phyloP scores from a whole-genome alignment of 2,329 filamentous ascomycete genomes.

The Neocatenulostroma microsporum region DNA sequence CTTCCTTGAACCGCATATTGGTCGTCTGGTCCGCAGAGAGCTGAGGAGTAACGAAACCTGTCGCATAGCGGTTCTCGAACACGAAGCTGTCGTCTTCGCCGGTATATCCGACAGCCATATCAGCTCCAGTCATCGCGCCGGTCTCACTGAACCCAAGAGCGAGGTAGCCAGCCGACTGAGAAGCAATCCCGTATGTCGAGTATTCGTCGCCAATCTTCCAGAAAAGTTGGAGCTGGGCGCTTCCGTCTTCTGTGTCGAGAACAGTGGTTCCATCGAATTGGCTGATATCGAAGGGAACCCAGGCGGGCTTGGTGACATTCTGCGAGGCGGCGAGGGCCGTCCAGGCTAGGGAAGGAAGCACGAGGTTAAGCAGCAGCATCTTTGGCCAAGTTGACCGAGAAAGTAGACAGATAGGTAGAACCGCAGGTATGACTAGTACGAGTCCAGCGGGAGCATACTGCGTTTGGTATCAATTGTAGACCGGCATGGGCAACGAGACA shows the following conservation, averaged over 20 bases:
- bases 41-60: constrained; percentile 13
- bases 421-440: too few relatives aligned
- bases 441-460: too few relatives aligned
- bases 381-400: too few relatives aligned
- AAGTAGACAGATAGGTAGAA: too few relatives aligned
- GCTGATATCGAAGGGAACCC: constrained; percentile 13
- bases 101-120: constrained; percentile 14
- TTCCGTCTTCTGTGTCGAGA: constrained; percentile 12
- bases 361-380: not conserved
- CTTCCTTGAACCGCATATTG: constrained; percentile 15
- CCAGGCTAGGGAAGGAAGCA: not conserved
- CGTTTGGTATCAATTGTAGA: too few relatives aligned
- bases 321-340: constrained; percentile 7
- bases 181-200: constrained; percentile 14
- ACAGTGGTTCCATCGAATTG: constrained; percentile 11
- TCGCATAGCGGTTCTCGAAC: constrained; percentile 14
- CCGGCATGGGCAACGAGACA: too few relatives aligned
- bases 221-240: constrained; percentile 14
- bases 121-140: constrained; percentile 16
- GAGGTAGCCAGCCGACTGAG: constrained; percentile 15
- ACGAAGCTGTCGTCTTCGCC: constrained; percentile 10
- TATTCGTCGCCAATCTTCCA: constrained; percentile 15
- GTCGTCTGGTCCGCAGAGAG: constrained; percentile 12
- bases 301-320: constrained; percentile 6
- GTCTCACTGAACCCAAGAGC: constrained; percentile 17